These are phyloP conservation scores for Acanthamoeba triangularis DNA, from an alignment of 208 protist species.

Conservation along the genomic window DNA sequence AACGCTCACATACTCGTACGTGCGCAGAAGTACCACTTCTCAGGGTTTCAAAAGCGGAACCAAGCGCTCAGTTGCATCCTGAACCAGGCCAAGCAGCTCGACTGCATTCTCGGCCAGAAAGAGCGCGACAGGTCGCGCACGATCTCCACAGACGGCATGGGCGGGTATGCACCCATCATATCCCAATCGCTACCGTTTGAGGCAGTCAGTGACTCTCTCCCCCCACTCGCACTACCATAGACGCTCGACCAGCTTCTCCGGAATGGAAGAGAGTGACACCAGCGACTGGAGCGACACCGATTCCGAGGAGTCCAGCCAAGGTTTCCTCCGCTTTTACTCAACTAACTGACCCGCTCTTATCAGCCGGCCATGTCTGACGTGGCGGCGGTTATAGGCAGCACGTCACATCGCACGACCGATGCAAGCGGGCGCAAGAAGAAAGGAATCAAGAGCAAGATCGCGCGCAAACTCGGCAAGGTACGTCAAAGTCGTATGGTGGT, in stretches of 20 bases:
- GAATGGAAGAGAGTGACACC: neutral
- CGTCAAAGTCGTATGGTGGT: neutral
- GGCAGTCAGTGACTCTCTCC: neutral
- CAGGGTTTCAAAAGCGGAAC: conserved; percentile 38
- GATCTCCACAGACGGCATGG: neutral
- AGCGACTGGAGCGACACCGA: conserved; percentile 1
- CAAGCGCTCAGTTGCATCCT: neutral
- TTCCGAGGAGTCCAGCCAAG: neutral
- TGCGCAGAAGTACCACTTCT: conserved; percentile 39
- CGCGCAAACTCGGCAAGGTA: conserved; percentile 1
- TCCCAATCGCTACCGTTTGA: neutral
- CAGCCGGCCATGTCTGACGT: neutral
- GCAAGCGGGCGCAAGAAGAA: conserved; percentile 58
- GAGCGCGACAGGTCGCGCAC: neutral
- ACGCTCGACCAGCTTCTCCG: neutral
- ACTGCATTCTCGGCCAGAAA: neutral
- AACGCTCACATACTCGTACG: no score
- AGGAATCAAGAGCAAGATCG: conserved; percentile 59
- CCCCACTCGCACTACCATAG: neutral
- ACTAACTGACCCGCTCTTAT: neutral
- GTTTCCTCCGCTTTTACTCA: no score
- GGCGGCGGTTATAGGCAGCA: neutral
- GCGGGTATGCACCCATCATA: neutral
- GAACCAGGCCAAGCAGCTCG: conserved; percentile 35
- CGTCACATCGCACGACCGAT: neutral